Conservation (phyloP, 1,139 yeast genomes). For the Debaryomyces psychrophilus region DNA sequence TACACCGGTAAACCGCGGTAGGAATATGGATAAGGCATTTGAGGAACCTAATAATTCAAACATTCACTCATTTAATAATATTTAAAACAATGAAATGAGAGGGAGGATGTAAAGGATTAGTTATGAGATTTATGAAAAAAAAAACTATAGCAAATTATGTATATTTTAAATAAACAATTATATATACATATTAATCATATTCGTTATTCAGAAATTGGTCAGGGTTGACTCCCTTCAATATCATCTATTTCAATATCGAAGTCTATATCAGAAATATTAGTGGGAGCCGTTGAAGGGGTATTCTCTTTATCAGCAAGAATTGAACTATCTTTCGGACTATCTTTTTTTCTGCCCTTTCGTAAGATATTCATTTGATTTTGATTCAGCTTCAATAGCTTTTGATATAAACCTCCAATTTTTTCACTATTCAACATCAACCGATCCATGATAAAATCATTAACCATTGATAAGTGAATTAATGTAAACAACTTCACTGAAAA, state of each 20-base stretch:
- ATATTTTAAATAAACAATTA: background rate
- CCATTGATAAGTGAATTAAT: constrained; percentile 42
- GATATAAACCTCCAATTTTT: constrained; percentile 48
- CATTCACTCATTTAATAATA: background rate
- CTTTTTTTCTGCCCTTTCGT: background rate
- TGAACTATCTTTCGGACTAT: constrained; percentile 2
- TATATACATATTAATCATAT: background rate
- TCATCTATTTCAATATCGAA: constrained; percentile 3
- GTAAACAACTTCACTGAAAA: constrained; percentile 54
- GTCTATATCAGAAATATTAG: constrained; percentile 4
- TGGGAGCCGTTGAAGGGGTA: constrained; percentile 6
- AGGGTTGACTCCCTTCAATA: background rate
- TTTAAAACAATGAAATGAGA: background rate
- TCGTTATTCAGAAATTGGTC: background rate
- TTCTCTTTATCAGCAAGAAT: background rate
- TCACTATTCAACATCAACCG: constrained; percentile 54
- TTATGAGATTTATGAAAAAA: background rate
- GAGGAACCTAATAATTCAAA: background rate
- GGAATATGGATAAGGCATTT: constrained; percentile 3
- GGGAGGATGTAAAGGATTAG: background rate
- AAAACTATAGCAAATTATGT: background rate
- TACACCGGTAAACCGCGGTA: constrained; percentile 15
- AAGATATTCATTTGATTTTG: constrained; percentile 13
- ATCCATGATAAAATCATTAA: constrained; percentile 30
- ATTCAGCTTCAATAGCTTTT: constrained; percentile 28